phyloP scores from a whole-genome alignment of 1,139 yeast genomes.

The Lodderomyces parapsilosis region DNA sequence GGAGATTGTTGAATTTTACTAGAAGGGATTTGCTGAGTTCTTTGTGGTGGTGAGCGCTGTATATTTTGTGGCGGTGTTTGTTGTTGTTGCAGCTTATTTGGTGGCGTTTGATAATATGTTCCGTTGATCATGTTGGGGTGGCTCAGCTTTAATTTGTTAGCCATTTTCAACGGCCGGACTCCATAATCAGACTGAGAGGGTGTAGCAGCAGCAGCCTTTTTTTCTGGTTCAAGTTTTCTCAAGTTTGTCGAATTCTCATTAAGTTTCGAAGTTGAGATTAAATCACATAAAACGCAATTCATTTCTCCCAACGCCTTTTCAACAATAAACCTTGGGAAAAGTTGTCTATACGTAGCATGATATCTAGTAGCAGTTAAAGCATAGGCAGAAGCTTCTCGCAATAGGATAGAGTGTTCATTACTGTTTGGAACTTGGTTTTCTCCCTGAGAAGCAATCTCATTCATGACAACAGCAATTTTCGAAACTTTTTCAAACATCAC shows the following conservation, averaged over 20 bases:
- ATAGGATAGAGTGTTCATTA: slow-evolving; percentile 36
- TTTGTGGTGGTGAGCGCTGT: neutral
- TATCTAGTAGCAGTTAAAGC: slow-evolving; percentile 79
- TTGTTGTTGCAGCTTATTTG: slow-evolving; percentile 5
- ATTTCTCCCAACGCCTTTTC: slow-evolving; percentile 81
- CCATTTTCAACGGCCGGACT: slow-evolving; percentile 60
- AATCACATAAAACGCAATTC: slow-evolving; percentile 70
- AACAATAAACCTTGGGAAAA: slow-evolving; percentile 70
- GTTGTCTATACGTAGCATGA: slow-evolving; percentile 58
- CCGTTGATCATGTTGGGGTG: neutral
- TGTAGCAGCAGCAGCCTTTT: slow-evolving; percentile 48
- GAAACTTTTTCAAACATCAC: slow-evolving; percentile 56
- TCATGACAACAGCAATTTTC: slow-evolving; percentile 48
- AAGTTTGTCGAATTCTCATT: slow-evolving; percentile 21
- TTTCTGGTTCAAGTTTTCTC: slow-evolving; percentile 18
- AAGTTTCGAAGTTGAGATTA: slow-evolving; percentile 57
- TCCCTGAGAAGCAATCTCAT: slow-evolving; percentile 47
- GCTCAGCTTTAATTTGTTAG: slow-evolving; percentile 39
- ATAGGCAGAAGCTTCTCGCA: slow-evolving; percentile 73
- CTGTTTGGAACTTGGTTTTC: slow-evolving; percentile 34
- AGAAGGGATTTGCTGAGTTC: neutral
- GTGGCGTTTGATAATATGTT: slow-evolving; percentile 2
- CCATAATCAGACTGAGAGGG: slow-evolving; percentile 80
- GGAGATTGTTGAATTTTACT: neutral
- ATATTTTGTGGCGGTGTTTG: slow-evolving; percentile 4